Percentiles rank a stretch among this genome's conserved stretches.
Evolutionary conservation across 176 grass and related monocot genomes (phyloP).

Genomic region (Zoysia pacifica): DNA sequence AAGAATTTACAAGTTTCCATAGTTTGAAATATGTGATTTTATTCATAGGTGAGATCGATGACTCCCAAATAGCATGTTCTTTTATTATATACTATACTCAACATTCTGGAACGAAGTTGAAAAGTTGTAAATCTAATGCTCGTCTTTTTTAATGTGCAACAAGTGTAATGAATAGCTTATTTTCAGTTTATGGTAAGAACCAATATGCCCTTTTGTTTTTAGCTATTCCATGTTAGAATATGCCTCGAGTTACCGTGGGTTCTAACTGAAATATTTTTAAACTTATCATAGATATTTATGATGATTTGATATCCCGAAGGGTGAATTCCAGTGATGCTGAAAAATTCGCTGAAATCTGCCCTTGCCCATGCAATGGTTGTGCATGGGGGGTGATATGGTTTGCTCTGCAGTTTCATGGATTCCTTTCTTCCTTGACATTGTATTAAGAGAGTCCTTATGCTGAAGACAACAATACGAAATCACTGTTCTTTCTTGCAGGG

Average conservation of each 20-base stretch:
- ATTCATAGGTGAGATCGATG: constrained; percentile 73
- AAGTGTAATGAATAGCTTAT: constrained; percentile 99
- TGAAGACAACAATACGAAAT: constrained; percentile 15
- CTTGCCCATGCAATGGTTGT: constrained; percentile 87
- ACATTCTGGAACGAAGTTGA: neutral
- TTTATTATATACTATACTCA: constrained; percentile 28
- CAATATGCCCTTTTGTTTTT: neutral
- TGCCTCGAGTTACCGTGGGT: neutral
- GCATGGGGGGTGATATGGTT: constrained; percentile 96
- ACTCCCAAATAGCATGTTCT: neutral
- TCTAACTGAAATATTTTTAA: neutral
- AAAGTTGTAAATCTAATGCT: constrained; percentile 23
- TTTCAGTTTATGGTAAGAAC: constrained; percentile 93
- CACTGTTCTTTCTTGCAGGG: constrained; percentile 60
- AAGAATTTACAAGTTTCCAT: constrained; percentile 72
- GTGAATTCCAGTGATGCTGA: constrained; percentile 94
- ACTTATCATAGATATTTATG: constrained; percentile 78
- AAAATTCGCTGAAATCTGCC: constrained; percentile 98
- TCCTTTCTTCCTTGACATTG: constrained; percentile 5
- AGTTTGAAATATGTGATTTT: constrained; percentile 89
- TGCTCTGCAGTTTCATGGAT: constrained; percentile 25
- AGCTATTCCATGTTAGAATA: constrained; percentile 33
- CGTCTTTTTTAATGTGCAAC: constrained; percentile 40
- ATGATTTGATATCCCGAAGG: constrained; percentile 96
- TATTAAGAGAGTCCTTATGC: constrained; percentile 12